phyloP scores from a whole-genome alignment of 306 rosid species.

The Begonia fuchsioides region DNA sequence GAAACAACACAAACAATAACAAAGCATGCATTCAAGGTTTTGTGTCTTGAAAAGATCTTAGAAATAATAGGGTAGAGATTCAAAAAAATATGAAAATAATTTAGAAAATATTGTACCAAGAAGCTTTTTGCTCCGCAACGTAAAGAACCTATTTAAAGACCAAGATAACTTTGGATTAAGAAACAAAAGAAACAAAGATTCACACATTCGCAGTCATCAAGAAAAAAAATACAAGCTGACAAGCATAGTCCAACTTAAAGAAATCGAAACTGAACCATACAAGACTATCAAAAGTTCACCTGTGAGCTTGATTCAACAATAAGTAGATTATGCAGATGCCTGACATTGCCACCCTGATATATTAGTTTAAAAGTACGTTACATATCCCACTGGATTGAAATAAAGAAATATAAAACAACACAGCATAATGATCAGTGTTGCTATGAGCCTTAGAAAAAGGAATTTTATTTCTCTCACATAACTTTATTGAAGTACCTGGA shows the following conservation, averaged over 20 bases:
- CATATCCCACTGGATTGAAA: too few species aligned
- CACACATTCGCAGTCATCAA: background rate
- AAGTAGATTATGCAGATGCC: conserved; percentile 83
- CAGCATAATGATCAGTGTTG: too few species aligned
- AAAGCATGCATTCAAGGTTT: too few species aligned
- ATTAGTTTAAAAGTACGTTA: background rate
- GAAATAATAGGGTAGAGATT: too few species aligned
- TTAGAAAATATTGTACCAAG: conserved; percentile 45
- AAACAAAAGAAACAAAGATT: conserved; percentile 7
- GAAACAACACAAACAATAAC: too few species aligned
- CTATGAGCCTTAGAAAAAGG: too few species aligned
- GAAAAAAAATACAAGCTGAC: conserved; percentile 2
- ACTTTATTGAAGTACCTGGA: conserved; percentile 45
- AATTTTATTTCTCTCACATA: too few species aligned
- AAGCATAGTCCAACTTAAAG: background rate
- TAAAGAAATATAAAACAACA: too few species aligned
- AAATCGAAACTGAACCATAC: background rate
- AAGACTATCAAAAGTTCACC: conserved; percentile 25
- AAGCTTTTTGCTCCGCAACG: conserved; percentile 96
- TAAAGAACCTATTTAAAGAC: conserved; percentile 61
- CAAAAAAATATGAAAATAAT: too few species aligned
- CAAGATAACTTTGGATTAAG: background rate
- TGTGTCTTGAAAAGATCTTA: too few species aligned
- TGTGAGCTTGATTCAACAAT: conserved; percentile 84
- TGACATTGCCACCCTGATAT: conserved; percentile 85